Conservation (phyloP, 2,329 filamentous ascomycete species). For the Parasarocladium wereldwijsianum region DNA sequence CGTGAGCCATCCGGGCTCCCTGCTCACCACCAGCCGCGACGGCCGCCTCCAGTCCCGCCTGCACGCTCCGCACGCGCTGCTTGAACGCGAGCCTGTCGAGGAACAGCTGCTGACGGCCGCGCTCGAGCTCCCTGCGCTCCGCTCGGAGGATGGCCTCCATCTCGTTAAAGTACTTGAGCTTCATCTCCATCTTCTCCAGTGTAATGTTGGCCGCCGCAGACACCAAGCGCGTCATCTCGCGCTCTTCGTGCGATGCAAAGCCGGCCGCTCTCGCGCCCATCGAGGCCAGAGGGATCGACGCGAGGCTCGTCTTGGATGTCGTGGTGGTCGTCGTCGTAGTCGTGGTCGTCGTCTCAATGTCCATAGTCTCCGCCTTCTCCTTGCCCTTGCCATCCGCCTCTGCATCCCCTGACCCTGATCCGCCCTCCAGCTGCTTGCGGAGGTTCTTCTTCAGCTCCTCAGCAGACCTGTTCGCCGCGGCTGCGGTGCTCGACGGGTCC, state of each 20-base stretch:
- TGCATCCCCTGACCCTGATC: conserved; percentile 19
- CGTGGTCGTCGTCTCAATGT: conserved; percentile 37
- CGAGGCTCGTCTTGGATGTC: conserved; percentile 34
- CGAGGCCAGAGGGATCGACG: conserved; percentile 71
- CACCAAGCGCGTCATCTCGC: conserved; percentile 88
- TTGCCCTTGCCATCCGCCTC: conserved; percentile 46
- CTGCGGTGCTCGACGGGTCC: conserved; percentile 79
- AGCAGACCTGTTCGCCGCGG: conserved; percentile 76
- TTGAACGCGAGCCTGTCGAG: conserved; percentile 84
- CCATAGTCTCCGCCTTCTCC: conserved; percentile 47
- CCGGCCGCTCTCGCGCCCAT: conserved; percentile 76
- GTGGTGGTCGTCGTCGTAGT: conserved; percentile 34
- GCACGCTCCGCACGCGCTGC: conserved; percentile 68
- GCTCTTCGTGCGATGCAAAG: conserved; percentile 88
- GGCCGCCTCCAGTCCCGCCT: conserved; percentile 55
- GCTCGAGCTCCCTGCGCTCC: conserved; percentile 83
- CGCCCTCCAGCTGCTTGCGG: conserved; percentile 58
- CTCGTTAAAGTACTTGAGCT: conserved; percentile 90
- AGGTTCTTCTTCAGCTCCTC: conserved; percentile 73
- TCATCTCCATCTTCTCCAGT: conserved; percentile 90
- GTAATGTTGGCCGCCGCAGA: conserved; percentile 85
- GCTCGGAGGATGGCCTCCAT: conserved; percentile 87
- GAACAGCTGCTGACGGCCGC: conserved; percentile 84
- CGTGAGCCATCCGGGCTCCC: conserved; percentile 31
- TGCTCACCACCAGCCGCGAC: conserved; percentile 33